Base-by-base conservation (phyloP, 495 filamentous ascomycete species). In the Penicillium lagena region DNA sequence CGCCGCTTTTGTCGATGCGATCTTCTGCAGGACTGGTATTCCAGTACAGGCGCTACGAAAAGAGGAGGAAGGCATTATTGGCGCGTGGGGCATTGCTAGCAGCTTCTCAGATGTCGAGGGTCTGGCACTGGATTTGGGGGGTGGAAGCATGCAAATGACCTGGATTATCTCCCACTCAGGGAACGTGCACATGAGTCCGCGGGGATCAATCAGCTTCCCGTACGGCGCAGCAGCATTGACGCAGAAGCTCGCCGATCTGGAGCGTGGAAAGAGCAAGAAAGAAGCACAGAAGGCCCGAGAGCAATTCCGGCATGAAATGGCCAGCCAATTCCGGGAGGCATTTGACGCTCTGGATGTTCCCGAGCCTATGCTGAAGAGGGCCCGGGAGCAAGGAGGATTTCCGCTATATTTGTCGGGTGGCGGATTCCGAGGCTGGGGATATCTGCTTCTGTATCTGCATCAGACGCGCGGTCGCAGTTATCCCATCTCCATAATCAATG, bases 361-460 rank as follows among this genome's bases (percentile, higher is more conserved):
- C 4, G 45, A 69, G 1, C 55, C 68, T 11, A 63, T 87, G 9
- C 59, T 66, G 14, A 50, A 72, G 11, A 60, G 67, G n/a, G 56
- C 64, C 3, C 46, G 60, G 7, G 28, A 51, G n/a, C 38, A 63
- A 12, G 71, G 68, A 1, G 85, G 86, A 5, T 77, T 89, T 43
- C 78, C 82, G 9, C 71, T 96, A 2, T 66, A 91, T 59, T 78
- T 96, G 37, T 94, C 86, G 40, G 90, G 90, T 8, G 90, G 90
- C 10, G 90, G 90, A 0, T 95, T 95, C 60, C 75, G 90, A 12
- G 90, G 90, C 27, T 96, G 93, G 68, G 90, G 90, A 9, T 91
- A 87, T 61, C 75, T 95, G 28, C 68, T 95, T 12, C 36, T 65
- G 5, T 65, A 63, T 37, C 85, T 94, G 76, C 68, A 67, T 35